Conservation (phyloP, 176 grass and related monocot species). For the Saccharum officinarum region DNA sequence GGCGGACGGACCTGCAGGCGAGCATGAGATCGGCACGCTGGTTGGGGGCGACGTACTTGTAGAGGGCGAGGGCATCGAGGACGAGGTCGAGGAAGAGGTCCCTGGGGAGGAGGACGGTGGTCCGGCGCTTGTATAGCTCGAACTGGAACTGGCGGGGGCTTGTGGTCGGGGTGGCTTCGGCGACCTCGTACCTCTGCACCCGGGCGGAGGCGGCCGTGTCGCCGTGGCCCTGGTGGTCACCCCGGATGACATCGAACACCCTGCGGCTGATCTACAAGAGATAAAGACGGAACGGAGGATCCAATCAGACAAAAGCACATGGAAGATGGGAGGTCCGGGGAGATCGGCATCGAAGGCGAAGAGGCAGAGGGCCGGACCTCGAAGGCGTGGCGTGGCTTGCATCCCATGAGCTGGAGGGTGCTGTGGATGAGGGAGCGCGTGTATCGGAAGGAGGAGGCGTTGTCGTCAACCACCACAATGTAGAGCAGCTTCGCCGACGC, state of each 20-base stretch:
- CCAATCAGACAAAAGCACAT: neutral
- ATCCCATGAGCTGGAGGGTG: conserved; percentile 93
- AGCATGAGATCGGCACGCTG: conserved; percentile 72
- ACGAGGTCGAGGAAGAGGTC: conserved; percentile 67
- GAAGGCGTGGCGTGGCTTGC: conserved; percentile 86
- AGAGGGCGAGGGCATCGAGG: conserved; percentile 73
- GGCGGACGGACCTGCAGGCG: conserved; percentile 60
- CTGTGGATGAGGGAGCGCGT: conserved; percentile 82
- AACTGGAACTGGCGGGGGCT: conserved; percentile 68
- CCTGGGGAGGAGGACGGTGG: conserved; percentile 63
- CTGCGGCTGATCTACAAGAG: conserved; percentile 67
- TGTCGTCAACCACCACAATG: conserved; percentile 77
- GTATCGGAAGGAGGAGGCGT: conserved; percentile 73
- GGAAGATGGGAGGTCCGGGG: no score
- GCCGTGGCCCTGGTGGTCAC: conserved; percentile 17
- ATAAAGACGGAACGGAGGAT: neutral
- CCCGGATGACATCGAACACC: conserved; percentile 74
- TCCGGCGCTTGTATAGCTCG: conserved; percentile 83
- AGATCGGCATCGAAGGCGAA: neutral
- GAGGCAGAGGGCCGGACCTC: conserved; percentile 44
- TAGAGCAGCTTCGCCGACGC: conserved; percentile 65
- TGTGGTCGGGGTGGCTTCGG: conserved; percentile 28
- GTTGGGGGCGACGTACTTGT: conserved; percentile 84
- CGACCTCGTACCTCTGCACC: conserved; percentile 50
- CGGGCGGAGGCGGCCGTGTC: conserved; percentile 10